Evolutionary conservation across 345 rosid genomes (phyloP), one percentile per base, ranked within the genome.

Genomic region (Populus deltoides): DNA sequence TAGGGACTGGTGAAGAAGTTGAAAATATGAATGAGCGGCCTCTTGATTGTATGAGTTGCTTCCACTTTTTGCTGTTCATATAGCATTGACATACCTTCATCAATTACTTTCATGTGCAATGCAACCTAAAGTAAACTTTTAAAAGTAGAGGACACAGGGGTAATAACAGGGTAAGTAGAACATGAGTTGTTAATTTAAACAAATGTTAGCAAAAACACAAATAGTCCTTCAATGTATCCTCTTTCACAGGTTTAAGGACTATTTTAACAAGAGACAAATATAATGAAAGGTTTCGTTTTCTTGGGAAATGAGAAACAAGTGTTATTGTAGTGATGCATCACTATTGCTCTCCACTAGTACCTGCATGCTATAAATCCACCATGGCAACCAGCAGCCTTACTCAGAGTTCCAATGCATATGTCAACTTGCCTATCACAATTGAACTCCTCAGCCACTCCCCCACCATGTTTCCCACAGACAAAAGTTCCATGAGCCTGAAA

Each of bases 351-450:
- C 72, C 13, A 57, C 22, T 8, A 41, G 36, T 65, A 75, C 98
- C 98, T 93, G 97, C 99, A 96, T 33, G 97, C 91, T 18, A 96
- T 85, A 83, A 93, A 96, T 80, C 99, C 99, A 38, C 99, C 99
- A 77, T 90, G 97, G 91, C 98, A 92, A 81, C 98, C 99, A 53
- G 93, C 99, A 51, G 99, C 99, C 78, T 96, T 96, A 81, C 99
- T 96, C 81, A 96, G 82, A 73, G 99, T 93, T 81, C 98, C 99
- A 43, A 95, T 82, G 67, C 94, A 92, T 83, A 93, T 74, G 84
- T 95, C 99, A 77, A 95, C 87, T 75, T 92, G 93, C 31, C 76
- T 75, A 82, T 93, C 99, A 86, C 98, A 95, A 68, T 88, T 78
- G 84, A 88, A 95, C 79, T 86, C 88, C 85, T 95, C 97, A 0